Evolutionary conservation across 768 basidiomycete species (phyloP).

Genomic region (Calocera viscosa): DNA sequence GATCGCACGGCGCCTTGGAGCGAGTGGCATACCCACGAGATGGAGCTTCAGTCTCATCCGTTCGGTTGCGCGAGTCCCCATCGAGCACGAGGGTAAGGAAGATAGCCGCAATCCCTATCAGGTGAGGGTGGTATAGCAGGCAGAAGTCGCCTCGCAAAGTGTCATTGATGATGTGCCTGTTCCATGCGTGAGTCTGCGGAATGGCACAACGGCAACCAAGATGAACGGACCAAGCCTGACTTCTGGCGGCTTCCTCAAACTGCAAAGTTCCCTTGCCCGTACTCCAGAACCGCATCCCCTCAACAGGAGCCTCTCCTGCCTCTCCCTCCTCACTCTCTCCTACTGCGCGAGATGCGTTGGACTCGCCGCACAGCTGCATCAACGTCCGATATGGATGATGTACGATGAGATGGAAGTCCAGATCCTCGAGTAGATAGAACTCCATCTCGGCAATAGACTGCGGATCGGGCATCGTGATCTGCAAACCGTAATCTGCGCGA

Average conservation of each 20-base stretch:
- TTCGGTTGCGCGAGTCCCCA: constrained; percentile 36
- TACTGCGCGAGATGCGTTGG: constrained; percentile 7
- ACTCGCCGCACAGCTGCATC: constrained; percentile 58
- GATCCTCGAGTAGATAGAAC: constrained; percentile 92
- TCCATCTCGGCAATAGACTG: constrained; percentile 83
- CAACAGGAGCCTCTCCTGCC: constrained; percentile 46
- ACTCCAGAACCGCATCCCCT: constrained; percentile 60
- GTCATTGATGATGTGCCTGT: constrained; percentile 92
- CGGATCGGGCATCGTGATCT: neutral
- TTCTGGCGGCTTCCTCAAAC: constrained; percentile 61
- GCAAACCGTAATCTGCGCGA: neutral
- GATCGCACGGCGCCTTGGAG: constrained; percentile 22
- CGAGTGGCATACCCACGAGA: constrained; percentile 29
- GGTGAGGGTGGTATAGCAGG: constrained; percentile 87
- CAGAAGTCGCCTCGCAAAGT: constrained; percentile 87
- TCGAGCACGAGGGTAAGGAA: constrained; percentile 78
- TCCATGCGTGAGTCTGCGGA: neutral
- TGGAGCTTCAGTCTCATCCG: constrained; percentile 41
- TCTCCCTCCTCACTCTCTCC: constrained; percentile 18
- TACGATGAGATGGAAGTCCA: constrained; percentile 85
- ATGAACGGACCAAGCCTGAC: constrained; percentile 70
- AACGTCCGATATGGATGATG: constrained; percentile 94
- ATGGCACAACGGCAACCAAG: no score
- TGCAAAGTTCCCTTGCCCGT: constrained; percentile 68
- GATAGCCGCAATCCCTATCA: constrained; percentile 84